phyloP scores from a whole-genome alignment of 208 protist genomes.

The Acanthamoeba lenticulata region DNA sequence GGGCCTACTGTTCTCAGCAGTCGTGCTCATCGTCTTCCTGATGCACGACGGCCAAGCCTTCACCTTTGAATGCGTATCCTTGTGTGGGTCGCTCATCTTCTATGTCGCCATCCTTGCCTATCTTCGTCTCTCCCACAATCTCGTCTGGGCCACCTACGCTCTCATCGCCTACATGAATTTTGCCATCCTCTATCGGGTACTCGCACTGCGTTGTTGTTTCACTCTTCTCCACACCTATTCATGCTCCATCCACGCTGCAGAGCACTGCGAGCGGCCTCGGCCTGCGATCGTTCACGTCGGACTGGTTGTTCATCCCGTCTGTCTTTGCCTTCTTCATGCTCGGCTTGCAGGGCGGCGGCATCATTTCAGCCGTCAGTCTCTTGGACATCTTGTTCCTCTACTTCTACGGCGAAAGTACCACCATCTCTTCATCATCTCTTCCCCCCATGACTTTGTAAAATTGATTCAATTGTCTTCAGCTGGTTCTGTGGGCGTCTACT shows the following conservation, averaged over 20 bases:
- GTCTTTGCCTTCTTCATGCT: not conserved
- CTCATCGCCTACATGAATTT: not conserved
- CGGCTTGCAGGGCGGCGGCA: not conserved
- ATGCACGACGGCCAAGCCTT: not conserved
- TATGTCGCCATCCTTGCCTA: not conserved
- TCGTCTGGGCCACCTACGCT: not conserved
- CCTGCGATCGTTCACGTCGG: not conserved
- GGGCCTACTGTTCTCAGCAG: not conserved
- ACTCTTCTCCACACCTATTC: no score
- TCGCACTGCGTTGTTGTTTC: no score
- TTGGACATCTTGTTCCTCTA: not conserved
- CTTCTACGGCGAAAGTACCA: not conserved
- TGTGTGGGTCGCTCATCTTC: not conserved
- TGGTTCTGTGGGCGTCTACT: not conserved
- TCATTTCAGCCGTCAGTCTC: not conserved
- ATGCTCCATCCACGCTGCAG: not conserved
- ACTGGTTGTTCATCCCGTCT: not conserved
- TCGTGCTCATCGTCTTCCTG: not conserved
- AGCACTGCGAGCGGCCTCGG: not conserved
- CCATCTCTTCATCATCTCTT: not conserved
- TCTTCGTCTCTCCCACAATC: not conserved
- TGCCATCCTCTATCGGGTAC: not conserved
- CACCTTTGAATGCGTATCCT: not conserved
- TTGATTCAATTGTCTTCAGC: no score
- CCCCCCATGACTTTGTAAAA: not conserved